Base-by-base conservation (phyloP, 1,284 basidiomycete genomes). In the Naganishia albida region DNA sequence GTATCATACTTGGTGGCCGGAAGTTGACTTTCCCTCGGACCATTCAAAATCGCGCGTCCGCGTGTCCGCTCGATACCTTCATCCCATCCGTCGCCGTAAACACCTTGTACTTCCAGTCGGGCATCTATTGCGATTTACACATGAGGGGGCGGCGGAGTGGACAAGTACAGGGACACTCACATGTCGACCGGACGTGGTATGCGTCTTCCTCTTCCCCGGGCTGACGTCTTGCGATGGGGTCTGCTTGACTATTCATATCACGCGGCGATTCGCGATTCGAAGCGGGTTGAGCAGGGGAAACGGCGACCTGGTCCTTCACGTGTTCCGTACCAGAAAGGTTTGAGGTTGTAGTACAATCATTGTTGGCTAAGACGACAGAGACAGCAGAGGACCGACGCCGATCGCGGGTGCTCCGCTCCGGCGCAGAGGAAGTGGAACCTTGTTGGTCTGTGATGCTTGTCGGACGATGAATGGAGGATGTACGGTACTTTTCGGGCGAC, bases 41-140 rank as follows among this genome's bases (percentile, higher is more conserved):
- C 71, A 13, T 67, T 68, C 1, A 68, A 62, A 15, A 68, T 70
- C 18, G 88, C 81, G 56, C 89, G 85, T n/a, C 91, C 91, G 64
- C 93, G 84, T n/a, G 92, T 96, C 46, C 91, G 85, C 80, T 96
- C 93, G 16, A 93, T 83, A 42, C 93, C 93, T 70, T 94, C 91
- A 70, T 89, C 88, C 79, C 88, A 91, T 0, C 93, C 93, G 75
- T 96, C 93, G 2, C 93, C 93, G 73, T 87, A 89, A 34, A 96
- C 93, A 23, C 93, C 93, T 53, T 85, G 85, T 10, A 84, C 79
- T 51, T 95, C 91, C 16, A 96, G 83, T 67, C 90, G 84, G 0
- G 92, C 93, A 74, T 96, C 78, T 79, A 40, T 62, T 38, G 65
- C 56, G 26, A 1, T 50, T 16, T 26, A 25, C 16, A 55, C 44